phyloP scores from a whole-genome alignment of 2,329 filamentous ascomycete species.

The Trichoderma endophyticum region DNA sequence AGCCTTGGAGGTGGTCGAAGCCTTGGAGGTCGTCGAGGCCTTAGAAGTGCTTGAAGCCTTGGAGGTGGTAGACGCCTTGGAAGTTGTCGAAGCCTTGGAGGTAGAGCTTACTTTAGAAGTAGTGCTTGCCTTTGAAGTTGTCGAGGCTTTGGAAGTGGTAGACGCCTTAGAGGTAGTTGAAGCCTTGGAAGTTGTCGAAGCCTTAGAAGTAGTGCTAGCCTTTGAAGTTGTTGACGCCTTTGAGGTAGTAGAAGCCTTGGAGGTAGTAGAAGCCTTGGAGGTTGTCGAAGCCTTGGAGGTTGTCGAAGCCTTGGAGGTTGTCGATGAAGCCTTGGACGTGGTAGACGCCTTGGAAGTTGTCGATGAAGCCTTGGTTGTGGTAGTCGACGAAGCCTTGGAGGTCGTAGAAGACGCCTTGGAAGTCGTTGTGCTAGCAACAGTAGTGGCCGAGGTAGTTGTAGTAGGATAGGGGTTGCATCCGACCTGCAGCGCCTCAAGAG shows the following conservation, averaged over 20 bases:
- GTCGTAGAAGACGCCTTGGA: neutral
- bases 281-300: neutral
- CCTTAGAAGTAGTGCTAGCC: too few relatives aligned
- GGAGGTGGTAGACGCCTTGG: neutral
- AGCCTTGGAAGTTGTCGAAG: neutral
- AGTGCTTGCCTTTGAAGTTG: neutral
- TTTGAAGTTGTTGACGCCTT: too few relatives aligned
- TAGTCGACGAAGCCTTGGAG: neutral
- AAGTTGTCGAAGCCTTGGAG: neutral
- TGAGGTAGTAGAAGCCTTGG: neutral
- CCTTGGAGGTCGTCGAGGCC: neutral
- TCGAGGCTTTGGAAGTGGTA: neutral
- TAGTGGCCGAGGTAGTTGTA: conserved; percentile 22
- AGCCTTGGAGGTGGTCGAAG: neutral
- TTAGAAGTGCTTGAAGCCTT: neutral
- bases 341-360: neutral
- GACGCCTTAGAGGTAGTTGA: neutral
- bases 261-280: neutral
- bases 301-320: neutral
- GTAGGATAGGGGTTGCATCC: conserved; percentile 34
- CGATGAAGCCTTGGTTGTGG: neutral
- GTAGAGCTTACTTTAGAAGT: neutral
- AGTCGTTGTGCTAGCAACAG: conserved; percentile 9
- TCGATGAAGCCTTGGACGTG: neutral
- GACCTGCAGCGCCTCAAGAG: conserved; percentile 37